Evolutionary conservation across 345 rosid species (phyloP).

Genomic region (Ceriops decandra): DNA sequence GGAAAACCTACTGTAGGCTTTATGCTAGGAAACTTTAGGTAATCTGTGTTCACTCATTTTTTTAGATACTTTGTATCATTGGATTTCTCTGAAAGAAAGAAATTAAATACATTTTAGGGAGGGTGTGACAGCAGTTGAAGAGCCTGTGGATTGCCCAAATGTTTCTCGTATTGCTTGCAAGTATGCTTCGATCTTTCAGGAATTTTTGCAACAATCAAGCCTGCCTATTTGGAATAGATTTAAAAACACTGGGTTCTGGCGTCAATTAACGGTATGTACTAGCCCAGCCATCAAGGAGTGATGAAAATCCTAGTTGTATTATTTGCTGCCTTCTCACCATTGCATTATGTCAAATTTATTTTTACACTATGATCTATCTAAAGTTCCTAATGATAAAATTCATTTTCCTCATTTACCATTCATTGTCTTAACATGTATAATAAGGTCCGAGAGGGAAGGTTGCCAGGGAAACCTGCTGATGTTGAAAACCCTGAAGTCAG

Average conservation of each 20-base stretch:
- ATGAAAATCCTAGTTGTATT: neutral
- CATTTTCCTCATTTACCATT: neutral
- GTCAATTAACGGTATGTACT: slow-evolving; percentile 76
- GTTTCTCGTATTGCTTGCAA: slow-evolving; percentile 68
- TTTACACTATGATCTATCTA: neutral
- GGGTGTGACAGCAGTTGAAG: slow-evolving; percentile 96
- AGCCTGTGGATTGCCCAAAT: slow-evolving; percentile 84
- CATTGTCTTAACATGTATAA: slow-evolving; percentile 4
- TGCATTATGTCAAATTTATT: neutral
- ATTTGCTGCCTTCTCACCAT: neutral
- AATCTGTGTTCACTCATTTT: slow-evolving; percentile 15
- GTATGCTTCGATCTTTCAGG: slow-evolving; percentile 79
- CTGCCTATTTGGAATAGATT: slow-evolving; percentile 92
- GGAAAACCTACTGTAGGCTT: slow-evolving; percentile 88
- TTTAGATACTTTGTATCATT: slow-evolving; percentile 17
- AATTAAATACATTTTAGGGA: slow-evolving; percentile 42
- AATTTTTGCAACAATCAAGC: slow-evolving; percentile 58
- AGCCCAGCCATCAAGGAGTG: neutral
- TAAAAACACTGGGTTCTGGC: slow-evolving; percentile 87
- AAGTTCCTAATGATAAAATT: slow-evolving; percentile 3
- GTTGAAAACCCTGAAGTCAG: slow-evolving; percentile 41
- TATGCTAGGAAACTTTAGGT: slow-evolving; percentile 93
- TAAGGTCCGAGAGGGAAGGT: slow-evolving; percentile 97
- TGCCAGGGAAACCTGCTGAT: slow-evolving; percentile 34
- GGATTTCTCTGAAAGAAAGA: slow-evolving; percentile 16